phyloP scores from a whole-genome alignment of 768 basidiomycete genomes.

The Rhizopogon sp. region DNA sequence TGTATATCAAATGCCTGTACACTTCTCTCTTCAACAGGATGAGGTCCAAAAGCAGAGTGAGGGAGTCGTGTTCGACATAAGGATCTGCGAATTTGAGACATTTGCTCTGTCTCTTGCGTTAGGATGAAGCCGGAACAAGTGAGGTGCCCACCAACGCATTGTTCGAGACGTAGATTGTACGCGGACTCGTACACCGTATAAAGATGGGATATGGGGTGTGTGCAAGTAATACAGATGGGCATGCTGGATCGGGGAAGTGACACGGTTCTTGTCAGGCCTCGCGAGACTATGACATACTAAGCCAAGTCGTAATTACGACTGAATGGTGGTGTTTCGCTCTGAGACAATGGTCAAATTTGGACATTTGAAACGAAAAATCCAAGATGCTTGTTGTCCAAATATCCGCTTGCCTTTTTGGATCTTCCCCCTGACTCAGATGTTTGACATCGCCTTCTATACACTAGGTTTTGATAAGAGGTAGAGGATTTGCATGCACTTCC shows the following conservation, averaged over 20 bases:
- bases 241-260: conserved; percentile 29
- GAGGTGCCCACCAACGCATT: conserved; percentile 56
- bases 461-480: not conserved
- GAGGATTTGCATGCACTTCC: not conserved
- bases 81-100: conserved; percentile 76
- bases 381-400: no score
- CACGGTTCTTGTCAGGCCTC: not conserved
- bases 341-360: not conserved
- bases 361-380: not conserved
- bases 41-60: conserved; percentile 73
- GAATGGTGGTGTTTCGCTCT: not conserved
- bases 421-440: not conserved
- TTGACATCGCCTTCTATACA: not conserved
- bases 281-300: no score
- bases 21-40: conserved; percentile 80
- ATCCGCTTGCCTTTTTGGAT: not conserved
- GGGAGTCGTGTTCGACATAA: conserved; percentile 78
- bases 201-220: conserved; percentile 55
- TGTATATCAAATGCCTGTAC: conserved; percentile 78
- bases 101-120: conserved; percentile 34
- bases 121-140: conserved; percentile 4
- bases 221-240: conserved; percentile 81
- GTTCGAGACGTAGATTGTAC: conserved; percentile 75
- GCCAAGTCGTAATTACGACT: not conserved
- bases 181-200: conserved; percentile 81